Base-by-base conservation (phyloP, 345 rosid genomes). In the Litchi chinensis region DNA sequence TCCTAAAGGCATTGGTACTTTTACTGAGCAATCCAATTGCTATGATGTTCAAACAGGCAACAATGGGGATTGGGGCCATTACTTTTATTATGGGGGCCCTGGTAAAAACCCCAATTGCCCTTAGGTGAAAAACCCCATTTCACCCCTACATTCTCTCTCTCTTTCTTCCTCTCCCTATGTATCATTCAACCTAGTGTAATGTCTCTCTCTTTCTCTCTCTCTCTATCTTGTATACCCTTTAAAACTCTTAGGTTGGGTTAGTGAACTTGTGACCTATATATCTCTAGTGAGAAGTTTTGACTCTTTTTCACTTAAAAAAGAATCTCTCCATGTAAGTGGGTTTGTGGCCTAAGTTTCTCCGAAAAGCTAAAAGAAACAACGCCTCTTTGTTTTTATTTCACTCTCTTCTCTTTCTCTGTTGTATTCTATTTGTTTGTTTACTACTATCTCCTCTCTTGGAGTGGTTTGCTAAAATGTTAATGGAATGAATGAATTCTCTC, bases 41-140 rank as follows among this genome's bases (percentile, higher is more conserved):
- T 93, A 96, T 67, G 97, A 93, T 85, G 97, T 96, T 72, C 97
- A 93, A 80, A 92, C 87, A 0, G 98, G 97, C 65, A 89, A 76
- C 75, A 96, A 93, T 74, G 97, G 93, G 32, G 98, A 93, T 81
- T 94, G 98, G 98, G 98, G 99, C 40, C 99, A 94, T 86, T 94
- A 86, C 93, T 94, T 96, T 71, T 94, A 96, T 82, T 94, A 92
- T 76, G 97, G 99, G 69, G 98, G 99, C 64, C 98, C 98, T 62
- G 98, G 98, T 76, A 94, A 82, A 83, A 96, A 90, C 83, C 79
- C 89, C 41, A 93, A 93, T 50, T 96, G 98, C 84, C 87, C 84
- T 41, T 95, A 81, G 87, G 76, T 41, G 43, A 9, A 77, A 46
- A 41, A 71, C 15, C 52, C 10, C 37, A 50, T 70, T 59, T 63